A percentile compares a stretch with the other conserved stretches of the same genome.
phyloP scores from a whole-genome alignment of 2,329 filamentous ascomycete genomes.

The Colletotrichum musae region DNA sequence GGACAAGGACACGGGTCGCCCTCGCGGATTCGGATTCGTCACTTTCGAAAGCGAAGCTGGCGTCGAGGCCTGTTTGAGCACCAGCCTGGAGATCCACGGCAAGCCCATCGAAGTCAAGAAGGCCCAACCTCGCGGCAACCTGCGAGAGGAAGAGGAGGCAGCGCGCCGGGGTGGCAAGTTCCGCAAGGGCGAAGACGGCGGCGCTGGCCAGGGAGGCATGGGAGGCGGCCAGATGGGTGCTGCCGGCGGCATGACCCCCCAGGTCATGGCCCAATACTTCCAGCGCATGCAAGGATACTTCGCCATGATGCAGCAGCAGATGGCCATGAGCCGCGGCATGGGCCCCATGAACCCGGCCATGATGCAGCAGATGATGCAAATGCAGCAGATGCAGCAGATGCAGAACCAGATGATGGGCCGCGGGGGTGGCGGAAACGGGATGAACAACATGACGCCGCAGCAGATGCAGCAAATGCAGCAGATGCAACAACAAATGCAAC shows the following conservation, averaged over 20 bases:
- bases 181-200: constrained; percentile 66
- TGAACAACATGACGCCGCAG: constrained; percentile 61
- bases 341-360: constrained; percentile 79
- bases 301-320: constrained; percentile 92
- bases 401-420: constrained; percentile 64
- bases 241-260: constrained; percentile 85
- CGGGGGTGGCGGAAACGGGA: constrained; percentile 54
- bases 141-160: constrained; percentile 90
- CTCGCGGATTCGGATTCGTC: constrained; percentile 96
- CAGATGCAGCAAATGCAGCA: constrained; percentile 77
- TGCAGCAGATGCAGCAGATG: constrained; percentile 75
- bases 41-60: constrained; percentile 97
- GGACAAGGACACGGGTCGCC: constrained; percentile 98
- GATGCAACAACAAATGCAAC: constrained; percentile 64
- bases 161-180: constrained; percentile 72
- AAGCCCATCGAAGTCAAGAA: constrained; percentile 99
- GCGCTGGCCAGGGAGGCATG: constrained; percentile 54
- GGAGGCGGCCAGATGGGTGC: constrained; percentile 55
- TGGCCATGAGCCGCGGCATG: constrained; percentile 85
- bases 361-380: constrained; percentile 83
- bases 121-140: constrained; percentile 93
- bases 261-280: constrained; percentile 99
- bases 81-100: constrained; percentile 90
- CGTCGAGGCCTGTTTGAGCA: constrained; percentile 89
- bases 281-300: constrained; percentile 99